Base-by-base conservation (phyloP, 306 rosid species). In the Lathyrus oleraceus region DNA sequence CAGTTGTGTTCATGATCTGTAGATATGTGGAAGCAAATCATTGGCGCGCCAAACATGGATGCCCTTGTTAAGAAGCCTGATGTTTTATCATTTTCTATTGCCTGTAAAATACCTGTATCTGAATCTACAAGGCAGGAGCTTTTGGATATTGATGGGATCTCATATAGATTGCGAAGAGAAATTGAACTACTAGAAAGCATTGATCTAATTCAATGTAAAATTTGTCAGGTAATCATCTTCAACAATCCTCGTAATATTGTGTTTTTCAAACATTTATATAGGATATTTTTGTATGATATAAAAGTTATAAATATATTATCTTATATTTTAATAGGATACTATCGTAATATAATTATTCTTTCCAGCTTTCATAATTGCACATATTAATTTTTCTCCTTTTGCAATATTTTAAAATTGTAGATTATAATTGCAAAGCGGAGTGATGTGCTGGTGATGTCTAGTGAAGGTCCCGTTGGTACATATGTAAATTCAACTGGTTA, bases 121-220 rank as follows among this genome's bases (percentile, higher is more conserved):
- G 96, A 86, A 78, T 87, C 92, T 82, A 89, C 92, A 68, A 87
- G 97, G 80, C 99, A 91, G 82, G 97, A 95, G 72, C 99, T 95
- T 72, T 73, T 95, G 83, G 99, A 91, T 77, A 91, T 95, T 36
- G 95, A 87, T 67, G 96, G 95, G 54, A 83, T 91, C 67, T 72
- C 95, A 56, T 91, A 95, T 79, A 87, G 99, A 79, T 54, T 95
- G 79, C 96, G 95, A 8, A 79, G 92, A 78, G 99, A 95, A 84
- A 82, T 95, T 82, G 96, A 91, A 85, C 80, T 95, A 69, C 92
- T 95, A 16, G 89, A 87, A 85, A 80, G 85, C 54, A 78, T 95
- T 69, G 89, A 95, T 84, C 83, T 89, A 72, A 78, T 95, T 71
- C 87, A 71, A 72, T 91, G 97, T 73, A 91, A 87, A 83, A 86